Evolutionary conservation across 495 filamentous ascomycete species (phyloP).

Genomic region (Arthonia radiata): DNA sequence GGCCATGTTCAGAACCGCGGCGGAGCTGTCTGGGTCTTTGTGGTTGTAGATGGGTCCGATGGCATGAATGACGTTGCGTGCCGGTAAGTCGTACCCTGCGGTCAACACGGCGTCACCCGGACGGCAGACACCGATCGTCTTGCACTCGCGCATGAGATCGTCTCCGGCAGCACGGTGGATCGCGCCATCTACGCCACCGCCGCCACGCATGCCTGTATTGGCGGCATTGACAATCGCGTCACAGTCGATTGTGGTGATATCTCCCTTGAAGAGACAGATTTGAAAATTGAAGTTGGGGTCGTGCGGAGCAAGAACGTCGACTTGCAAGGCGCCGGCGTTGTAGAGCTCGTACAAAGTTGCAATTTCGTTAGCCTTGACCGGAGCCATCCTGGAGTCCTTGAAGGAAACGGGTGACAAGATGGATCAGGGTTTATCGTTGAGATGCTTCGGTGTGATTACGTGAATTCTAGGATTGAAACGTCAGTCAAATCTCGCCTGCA

Average conservation of each 20-base stretch:
- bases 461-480: too few relatives aligned
- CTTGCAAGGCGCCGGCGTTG: too few relatives aligned
- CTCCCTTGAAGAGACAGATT: slow-evolving; percentile 42
- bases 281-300: slow-evolving; percentile 35
- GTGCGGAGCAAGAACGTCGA: too few relatives aligned
- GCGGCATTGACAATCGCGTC: slow-evolving; percentile 88
- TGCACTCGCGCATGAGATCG: slow-evolving; percentile 43
- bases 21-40: slow-evolving; percentile 16
- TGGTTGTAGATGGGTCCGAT: slow-evolving; percentile 62
- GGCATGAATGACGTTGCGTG: slow-evolving; percentile 60
- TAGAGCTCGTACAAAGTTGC: too few relatives aligned
- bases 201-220: slow-evolving; percentile 52
- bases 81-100: slow-evolving; percentile 45
- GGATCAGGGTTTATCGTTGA: too few relatives aligned
- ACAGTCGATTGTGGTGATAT: slow-evolving; percentile 61
- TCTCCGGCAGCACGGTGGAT: slow-evolving; percentile 69
- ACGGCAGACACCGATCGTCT: slow-evolving; percentile 36
- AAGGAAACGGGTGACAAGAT: too few relatives aligned
- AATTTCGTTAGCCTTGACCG: too few relatives aligned
- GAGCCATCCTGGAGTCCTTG: too few relatives aligned
- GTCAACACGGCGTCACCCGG: slow-evolving; percentile 76
- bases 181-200: slow-evolving; percentile 60
- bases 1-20: slow-evolving; percentile 33
- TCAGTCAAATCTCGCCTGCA: too few relatives aligned
- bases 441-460: too few relatives aligned